Percentiles rank a stretch among this genome's conserved stretches.
These are phyloP conservation scores for Gardenia jasminoides DNA, from an alignment of 257 asterid genomes.

Conservation along the genomic window DNA sequence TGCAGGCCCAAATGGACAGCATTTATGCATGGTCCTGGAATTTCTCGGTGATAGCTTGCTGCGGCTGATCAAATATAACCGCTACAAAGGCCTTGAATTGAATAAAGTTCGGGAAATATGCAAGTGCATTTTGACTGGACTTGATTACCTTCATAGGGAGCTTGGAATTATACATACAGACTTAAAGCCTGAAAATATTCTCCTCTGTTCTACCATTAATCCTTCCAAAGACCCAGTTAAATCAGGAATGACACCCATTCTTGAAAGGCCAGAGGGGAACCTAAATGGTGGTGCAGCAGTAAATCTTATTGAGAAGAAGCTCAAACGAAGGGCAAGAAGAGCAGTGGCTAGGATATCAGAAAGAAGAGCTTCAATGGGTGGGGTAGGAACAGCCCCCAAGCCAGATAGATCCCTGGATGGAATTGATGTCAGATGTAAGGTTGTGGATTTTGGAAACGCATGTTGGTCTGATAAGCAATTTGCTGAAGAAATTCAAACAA, in stretches of 20 bases:
- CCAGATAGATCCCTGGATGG: slow-evolving; percentile 77
- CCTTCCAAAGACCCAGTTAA: slow-evolving; percentile 85
- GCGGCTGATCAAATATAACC: slow-evolving; percentile 68
- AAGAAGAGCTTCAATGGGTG: slow-evolving; percentile 70
- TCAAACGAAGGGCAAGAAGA: slow-evolving; percentile 88
- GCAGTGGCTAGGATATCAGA: slow-evolving; percentile 91
- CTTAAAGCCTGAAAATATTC: slow-evolving; percentile 94
- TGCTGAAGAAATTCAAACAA: slow-evolving; percentile 92
- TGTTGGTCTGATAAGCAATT: slow-evolving; percentile 86
- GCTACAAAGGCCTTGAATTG: slow-evolving; percentile 76
- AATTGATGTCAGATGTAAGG: slow-evolving; percentile 78
- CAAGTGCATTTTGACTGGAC: slow-evolving; percentile 81
- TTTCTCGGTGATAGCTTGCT: slow-evolving; percentile 95
- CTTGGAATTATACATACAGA: slow-evolving; percentile 86
- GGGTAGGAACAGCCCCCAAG: slow-evolving; percentile 47
- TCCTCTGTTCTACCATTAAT: slow-evolving; percentile 70
- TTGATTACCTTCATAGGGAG: slow-evolving; percentile 81
- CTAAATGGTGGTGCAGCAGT: slow-evolving; percentile 56
- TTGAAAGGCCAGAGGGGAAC: slow-evolving; percentile 77
- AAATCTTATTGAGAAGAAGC: slow-evolving; percentile 74
- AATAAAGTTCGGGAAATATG: slow-evolving; percentile 86
- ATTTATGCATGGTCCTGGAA: slow-evolving; percentile 93
- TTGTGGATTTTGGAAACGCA: slow-evolving; percentile 98
- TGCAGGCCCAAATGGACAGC: slow-evolving; percentile 96
- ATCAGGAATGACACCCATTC: slow-evolving; percentile 71